Evolutionary conservation across 1,284 basidiomycete genomes (phyloP), one percentile per base, ranked within the genome.

Genomic region (Bjerkandera adusta): DNA sequence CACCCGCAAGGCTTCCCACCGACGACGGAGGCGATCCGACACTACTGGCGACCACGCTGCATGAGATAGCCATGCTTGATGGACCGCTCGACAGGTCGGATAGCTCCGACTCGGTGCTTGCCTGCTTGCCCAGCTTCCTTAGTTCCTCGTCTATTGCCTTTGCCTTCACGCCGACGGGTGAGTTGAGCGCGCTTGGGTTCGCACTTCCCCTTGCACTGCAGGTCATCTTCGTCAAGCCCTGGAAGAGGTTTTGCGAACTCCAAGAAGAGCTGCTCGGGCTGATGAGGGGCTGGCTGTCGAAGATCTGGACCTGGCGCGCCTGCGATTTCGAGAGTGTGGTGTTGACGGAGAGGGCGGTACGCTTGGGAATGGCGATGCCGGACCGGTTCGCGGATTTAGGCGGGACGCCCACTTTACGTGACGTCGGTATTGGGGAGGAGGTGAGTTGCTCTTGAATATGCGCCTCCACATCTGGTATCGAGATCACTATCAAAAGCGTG

Each of bases 251-350:
- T 30, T 48, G 57, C 41, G 57, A 63, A 60, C 70, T 73, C 29
- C 72, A 75, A 35, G 68, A 66, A 49, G 74, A 76, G 29, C 70
- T 70, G 2, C 57, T 53, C n/a, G 68, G 68, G 44, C 65, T 68
- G 4, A 79, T 67, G 20, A 89, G 63, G 18, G 85, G 85, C 58
- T 89, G 86, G 3, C 86, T 89, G 57, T 85, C 77, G 56, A 87
- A 85, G 34, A 89, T 89, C 57, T 88, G 83, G 33, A 89, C 85
- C 52, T 85, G 80, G 33, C 79, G 73, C 8, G 32, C 30, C n/a
- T 41, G 39, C n/a, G n/a, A n/a, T n/a, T 41, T 27, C 36, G 36
- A 25, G 11, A 38, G 36, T 10, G 36, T 11, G 6, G 41, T 43
- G 30, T 43, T 43, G 5, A 43, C 41, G 16, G 41, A 43, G 15